phyloP scores from a whole-genome alignment of 2,329 filamentous ascomycete species.

The Trichoderma oligosporum region DNA sequence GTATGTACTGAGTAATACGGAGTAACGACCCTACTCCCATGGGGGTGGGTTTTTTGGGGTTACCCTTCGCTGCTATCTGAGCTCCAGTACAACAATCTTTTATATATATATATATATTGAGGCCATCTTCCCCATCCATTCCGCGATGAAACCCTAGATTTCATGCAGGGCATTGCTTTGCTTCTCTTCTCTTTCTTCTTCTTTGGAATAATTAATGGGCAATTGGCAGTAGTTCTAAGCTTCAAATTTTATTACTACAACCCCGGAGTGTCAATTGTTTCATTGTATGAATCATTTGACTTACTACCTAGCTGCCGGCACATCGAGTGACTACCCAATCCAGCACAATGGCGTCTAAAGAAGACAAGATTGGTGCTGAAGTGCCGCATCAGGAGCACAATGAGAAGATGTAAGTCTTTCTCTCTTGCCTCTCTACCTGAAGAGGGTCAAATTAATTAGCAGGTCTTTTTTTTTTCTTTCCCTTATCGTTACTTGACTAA shows the following conservation, averaged over 20 bases:
- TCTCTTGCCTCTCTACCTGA: no score
- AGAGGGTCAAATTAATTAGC: no score
- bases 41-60: not conserved
- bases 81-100: not conserved
- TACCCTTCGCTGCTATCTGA: slow-evolving; percentile 4
- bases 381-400: slow-evolving; percentile 11
- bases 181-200: not conserved
- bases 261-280: no score
- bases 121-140: slow-evolving; percentile 3
- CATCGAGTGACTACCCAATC: not conserved
- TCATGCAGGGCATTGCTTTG: slow-evolving; percentile 4
- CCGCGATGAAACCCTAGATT: not conserved
- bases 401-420: slow-evolving; percentile 15
- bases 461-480: no score
- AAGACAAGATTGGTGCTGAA: slow-evolving; percentile 15
- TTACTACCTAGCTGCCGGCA: no score
- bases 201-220: not conserved
- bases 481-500: no score
- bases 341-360: slow-evolving; percentile 1
- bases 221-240: not conserved
- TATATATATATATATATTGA: slow-evolving; percentile 9
- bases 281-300: slow-evolving; percentile 2
- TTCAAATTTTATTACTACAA: not conserved
- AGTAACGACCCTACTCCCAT: not conserved
- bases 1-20: no score